These are phyloP conservation scores for Colletotrichum destructivum DNA, from an alignment of 2,329 filamentous ascomycete genomes.

Conservation along the genomic window DNA sequence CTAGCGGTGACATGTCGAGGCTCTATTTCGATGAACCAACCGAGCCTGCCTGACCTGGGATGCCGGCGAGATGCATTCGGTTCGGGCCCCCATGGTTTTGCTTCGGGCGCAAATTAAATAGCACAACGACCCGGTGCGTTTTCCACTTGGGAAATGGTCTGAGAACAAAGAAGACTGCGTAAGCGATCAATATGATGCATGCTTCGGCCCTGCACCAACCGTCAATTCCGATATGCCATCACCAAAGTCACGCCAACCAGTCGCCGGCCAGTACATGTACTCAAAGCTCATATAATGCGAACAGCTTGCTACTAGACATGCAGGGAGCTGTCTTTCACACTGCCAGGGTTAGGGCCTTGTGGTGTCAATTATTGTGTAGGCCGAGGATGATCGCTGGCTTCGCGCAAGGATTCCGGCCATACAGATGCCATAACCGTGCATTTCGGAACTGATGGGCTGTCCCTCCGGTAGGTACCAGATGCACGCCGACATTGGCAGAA, in stretches of 20 bases:
- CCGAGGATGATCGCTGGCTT: neutral
- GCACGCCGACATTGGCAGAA: slow-evolving; percentile 3
- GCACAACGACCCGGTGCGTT: neutral
- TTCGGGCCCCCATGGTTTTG: neutral
- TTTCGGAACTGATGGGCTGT: neutral
- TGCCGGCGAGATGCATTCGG: slow-evolving; percentile 26
- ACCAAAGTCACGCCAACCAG: slow-evolving; percentile 15
- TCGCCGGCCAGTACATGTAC: slow-evolving; percentile 6
- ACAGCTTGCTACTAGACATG: slow-evolving; percentile 24
- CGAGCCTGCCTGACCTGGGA: slow-evolving; percentile 10
- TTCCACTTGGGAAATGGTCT: neutral
- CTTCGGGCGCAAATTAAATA: neutral
- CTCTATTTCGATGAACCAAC: slow-evolving; percentile 22
- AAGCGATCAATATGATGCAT: slow-evolving; percentile 33
- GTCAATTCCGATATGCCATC: slow-evolving; percentile 5
- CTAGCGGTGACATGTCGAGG: slow-evolving; percentile 21
- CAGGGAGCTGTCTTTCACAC: slow-evolving; percentile 25
- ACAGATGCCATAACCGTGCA: slow-evolving; percentile 24
- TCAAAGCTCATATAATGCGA: slow-evolving; percentile 10
- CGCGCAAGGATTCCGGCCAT: neutral
- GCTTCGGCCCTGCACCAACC: slow-evolving; percentile 33
- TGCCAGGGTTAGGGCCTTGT: neutral
- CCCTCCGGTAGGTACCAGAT: neutral
- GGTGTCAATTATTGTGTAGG: neutral
- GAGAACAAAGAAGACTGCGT: slow-evolving; percentile 24